Conservation (phyloP, 805 yeast species). For the Kodamaea neixiangensis region DNA sequence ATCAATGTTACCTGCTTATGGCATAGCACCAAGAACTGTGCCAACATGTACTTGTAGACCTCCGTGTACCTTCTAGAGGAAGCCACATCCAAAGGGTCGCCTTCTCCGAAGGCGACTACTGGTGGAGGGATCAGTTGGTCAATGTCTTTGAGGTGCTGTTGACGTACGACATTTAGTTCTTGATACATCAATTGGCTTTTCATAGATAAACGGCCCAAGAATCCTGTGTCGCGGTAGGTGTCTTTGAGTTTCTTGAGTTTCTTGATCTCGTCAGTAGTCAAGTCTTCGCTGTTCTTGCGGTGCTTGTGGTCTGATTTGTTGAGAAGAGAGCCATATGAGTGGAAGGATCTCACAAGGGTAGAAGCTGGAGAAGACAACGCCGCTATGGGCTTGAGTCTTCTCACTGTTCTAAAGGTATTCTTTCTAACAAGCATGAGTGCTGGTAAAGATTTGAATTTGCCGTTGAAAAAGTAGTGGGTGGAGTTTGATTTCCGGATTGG, state of each 20-base stretch:
- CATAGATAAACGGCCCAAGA: conserved; percentile 26
- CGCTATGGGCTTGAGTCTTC: conserved; percentile 5
- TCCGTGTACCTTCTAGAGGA: conserved; percentile 17
- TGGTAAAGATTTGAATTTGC: conserved; percentile 9
- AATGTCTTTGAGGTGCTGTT: conserved; percentile 17
- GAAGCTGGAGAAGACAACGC: background rate
- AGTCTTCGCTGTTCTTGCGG: conserved; percentile 5
- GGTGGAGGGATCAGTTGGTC: conserved; percentile 11
- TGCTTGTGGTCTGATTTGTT: background rate
- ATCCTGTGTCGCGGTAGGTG: conserved; percentile 22
- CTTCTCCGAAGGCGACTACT: conserved; percentile 15
- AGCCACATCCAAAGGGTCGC: conserved; percentile 21
- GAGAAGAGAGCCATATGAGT: background rate
- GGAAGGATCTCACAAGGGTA: background rate
- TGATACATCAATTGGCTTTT: conserved; percentile 24
- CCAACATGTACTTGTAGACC: conserved; percentile 24
- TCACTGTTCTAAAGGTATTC: background rate
- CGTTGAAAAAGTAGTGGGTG: conserved; percentile 8
- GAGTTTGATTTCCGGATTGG: conserved; percentile 13
- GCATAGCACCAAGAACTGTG: conserved; percentile 28
- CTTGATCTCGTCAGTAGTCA: conserved; percentile 18
- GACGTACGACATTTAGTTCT: conserved; percentile 23
- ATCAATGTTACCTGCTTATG: background rate
- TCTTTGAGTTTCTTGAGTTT: conserved; percentile 27
- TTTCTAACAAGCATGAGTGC: background rate